phyloP scores from a whole-genome alignment of 192 early-diverging fungal species.

The Glomus cerebriforme region DNA sequence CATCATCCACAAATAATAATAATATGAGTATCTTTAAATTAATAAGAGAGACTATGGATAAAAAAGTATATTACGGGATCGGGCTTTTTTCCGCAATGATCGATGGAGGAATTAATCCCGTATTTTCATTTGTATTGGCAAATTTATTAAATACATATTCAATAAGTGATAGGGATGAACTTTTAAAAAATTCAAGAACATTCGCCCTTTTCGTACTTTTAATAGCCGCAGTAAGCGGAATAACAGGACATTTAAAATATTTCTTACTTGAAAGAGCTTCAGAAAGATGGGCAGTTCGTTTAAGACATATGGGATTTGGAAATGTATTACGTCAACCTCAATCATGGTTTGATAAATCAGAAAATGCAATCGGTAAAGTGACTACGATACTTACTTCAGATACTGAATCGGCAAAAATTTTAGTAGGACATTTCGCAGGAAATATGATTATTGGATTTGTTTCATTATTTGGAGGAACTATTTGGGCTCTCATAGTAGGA shows the following conservation, averaged over 20 bases:
- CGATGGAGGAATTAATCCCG: constrained; percentile 15
- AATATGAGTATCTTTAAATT: background rate
- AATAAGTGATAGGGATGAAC: background rate
- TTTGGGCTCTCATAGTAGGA: constrained; percentile 14
- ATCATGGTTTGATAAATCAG: constrained; percentile 31
- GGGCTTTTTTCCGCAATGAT: constrained; percentile 9
- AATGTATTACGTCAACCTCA: constrained; percentile 19
- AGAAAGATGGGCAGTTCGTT: constrained; percentile 10
- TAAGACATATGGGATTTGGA: constrained; percentile 25
- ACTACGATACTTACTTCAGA: constrained; percentile 20
- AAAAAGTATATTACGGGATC: background rate
- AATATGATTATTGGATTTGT: constrained; percentile 12
- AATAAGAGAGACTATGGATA: constrained; percentile 1
- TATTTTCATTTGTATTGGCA: constrained; percentile 26
- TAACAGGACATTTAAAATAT: constrained; percentile 16
- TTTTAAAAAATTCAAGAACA: background rate
- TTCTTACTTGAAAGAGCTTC: constrained; percentile 22
- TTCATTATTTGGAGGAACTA: constrained; percentile 12
- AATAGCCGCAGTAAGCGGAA: constrained; percentile 7
- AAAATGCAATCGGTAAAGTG: background rate
- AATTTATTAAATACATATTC: constrained; percentile 19
- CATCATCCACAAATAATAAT: background rate
- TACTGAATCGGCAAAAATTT: constrained; percentile 13
- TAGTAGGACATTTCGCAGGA: constrained; percentile 24
- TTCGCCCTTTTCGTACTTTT: background rate